Evolutionary conservation across 2,329 filamentous ascomycete species (phyloP), one percentile per base, ranked within the genome.

Genomic region (Trichophyton mentagrophytes): DNA sequence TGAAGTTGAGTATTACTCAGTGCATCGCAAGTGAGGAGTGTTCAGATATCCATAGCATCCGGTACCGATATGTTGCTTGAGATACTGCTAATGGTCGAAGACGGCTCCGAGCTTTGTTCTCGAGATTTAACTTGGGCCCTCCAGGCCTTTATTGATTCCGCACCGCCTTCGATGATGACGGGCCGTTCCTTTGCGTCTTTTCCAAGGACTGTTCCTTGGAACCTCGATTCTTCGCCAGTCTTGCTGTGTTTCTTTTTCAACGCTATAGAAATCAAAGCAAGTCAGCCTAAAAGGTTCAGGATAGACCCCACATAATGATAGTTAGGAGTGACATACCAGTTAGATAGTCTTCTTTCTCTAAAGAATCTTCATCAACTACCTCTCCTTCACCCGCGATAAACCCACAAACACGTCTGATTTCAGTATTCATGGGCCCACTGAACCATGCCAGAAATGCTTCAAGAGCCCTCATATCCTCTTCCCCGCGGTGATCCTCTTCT

Each of bases 221-320:
- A 95, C 68, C 92, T 86, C 8, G 86, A 86, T 69, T 95, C 90
- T 68, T 95, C 90, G 64, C 88, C 89, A 0, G 87, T 88, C 67
- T 93, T 95, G 75, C 86, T 90, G 72, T 95, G 89, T 70, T 95
- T 96, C 75, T 91, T 93, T 74, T 95, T 96, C 47, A 97, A 77
- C 3, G 85, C 87, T 88, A 65, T 15, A 27, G 25, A 15, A 38
- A 51, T 6, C 3, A 22, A 7, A 15, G 36, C n/a, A 51, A 7
- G 36, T 47, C 8, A 47, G 44, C 3, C n/a, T 30, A 53, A 56
- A 11, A 42, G 42, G 17, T 47, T 33, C 66, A 66, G 51, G 58
- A 20, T 33, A 53, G 17, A 42, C 25, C 11, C 4, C 3, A 27
- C 8, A 59, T 25, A 27, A 60, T 27, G 13, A 38, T 42, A 58